These are phyloP conservation scores for Botrytis medusae DNA, from an alignment of 2,329 filamentous ascomycete species.

Conservation along the genomic window DNA sequence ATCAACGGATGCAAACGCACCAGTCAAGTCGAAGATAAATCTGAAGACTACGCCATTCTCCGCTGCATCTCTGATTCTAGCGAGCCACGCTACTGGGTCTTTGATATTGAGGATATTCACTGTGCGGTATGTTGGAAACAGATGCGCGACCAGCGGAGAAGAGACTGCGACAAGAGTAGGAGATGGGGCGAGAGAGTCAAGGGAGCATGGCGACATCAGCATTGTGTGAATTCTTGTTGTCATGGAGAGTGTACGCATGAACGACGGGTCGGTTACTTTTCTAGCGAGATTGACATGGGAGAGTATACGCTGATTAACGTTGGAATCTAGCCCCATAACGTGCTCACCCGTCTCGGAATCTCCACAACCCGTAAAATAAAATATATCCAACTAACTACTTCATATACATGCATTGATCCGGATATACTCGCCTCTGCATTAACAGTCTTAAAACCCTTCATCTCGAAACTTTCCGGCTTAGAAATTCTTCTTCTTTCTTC, in stretches of 20 bases:
- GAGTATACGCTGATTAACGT: too few relatives aligned
- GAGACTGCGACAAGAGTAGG: not conserved
- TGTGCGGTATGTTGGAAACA: conserved; percentile 8
- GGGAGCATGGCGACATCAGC: conserved; percentile 11
- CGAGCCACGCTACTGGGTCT: conserved; percentile 8
- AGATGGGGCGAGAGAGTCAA: not conserved
- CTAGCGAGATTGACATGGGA: not conserved
- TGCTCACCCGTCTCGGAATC: not conserved
- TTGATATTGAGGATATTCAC: conserved; percentile 22
- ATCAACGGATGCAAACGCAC: conserved; percentile 9
- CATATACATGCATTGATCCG: not conserved
- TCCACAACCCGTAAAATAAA: not conserved
- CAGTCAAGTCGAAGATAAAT: conserved; percentile 4
- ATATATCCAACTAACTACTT: conserved; percentile 1
- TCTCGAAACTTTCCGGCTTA: not conserved
- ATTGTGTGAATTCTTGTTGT: conserved; percentile 19
- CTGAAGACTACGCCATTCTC: conserved; percentile 6
- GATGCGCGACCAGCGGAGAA: conserved; percentile 1
- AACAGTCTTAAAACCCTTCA: conserved; percentile 11
- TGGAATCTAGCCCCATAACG: not conserved
- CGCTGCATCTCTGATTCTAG: not conserved
- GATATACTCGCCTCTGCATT: conserved; percentile 20
- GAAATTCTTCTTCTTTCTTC: not conserved
- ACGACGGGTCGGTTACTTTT: not conserved
- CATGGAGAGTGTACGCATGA: not conserved